Base-by-base conservation (phyloP, 106 monocot species). In the Posidonia australis region DNA sequence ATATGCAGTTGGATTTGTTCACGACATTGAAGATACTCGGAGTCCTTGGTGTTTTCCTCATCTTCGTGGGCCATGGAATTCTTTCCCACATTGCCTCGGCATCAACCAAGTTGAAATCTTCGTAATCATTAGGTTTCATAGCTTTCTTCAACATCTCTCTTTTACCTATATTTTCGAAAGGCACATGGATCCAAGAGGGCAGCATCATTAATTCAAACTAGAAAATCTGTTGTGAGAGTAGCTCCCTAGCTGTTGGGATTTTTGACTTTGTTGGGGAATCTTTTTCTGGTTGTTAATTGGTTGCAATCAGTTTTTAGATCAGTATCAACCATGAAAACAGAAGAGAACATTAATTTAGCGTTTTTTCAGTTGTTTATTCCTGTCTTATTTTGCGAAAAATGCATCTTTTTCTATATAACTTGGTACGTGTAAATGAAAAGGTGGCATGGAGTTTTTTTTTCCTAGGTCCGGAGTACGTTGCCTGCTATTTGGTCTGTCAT, bases 1-100 rank as follows among this genome's bases (percentile, higher is more conserved):
- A 44, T n/a, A 30, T 51, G 25, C 90, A 96, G 90, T 73, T 96
- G 78, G 84, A 96, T 73, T 82, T 96, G 51, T 98, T 98, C 74
- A 87, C 87, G 0, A 85, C 96, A 21, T 66, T 98, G 62, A 98
- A 91, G 76, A 52, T 44, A 25, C 84, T 91, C 13, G 80, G 72
- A 17, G 57, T 90, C 46, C 82, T 98, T 20, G 82, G 85, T 18
- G 55, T 59, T 46, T 87, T 87, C 49, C 73, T 98, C 19, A 62
- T 98, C 60, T 81, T 90, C 53, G 87, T 98, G 51, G 96, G 96
- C 18, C 96, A 98, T 21, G 74, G 83, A 25, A 73, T 84, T 60
- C 84, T 98, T 17, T 84, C 96, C 13, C 67, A 91, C 65, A 80
- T 83, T 31, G 82, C 90, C 6, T 82, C 84, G 2, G 43, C 77